Evolutionary conservation across 768 basidiomycete species (phyloP).

Genomic region (Mycena metata): DNA sequence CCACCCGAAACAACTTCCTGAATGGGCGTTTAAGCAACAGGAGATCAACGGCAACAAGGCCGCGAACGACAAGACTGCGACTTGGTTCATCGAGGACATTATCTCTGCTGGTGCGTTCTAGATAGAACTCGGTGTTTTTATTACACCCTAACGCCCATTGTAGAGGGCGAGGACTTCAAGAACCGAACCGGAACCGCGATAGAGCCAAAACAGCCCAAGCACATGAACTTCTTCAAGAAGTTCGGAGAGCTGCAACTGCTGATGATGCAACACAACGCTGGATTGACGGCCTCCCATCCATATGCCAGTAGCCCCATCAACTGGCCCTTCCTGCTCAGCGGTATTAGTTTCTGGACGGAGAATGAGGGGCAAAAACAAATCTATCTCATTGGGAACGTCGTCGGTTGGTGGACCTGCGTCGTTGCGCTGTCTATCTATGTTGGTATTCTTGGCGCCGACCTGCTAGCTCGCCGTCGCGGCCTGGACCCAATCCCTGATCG

Average conservation of each 20-base stretch:
- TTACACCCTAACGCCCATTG: conserved; percentile 26
- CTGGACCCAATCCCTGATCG: conserved; percentile 89
- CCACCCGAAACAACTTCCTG: conserved; percentile 85
- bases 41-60: conserved; percentile 99
- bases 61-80: conserved; percentile 80
- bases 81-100: conserved; percentile 92
- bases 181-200: conserved; percentile 63
- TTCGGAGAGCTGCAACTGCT: conserved; percentile 93
- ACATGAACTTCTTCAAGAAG: conserved; percentile 94
- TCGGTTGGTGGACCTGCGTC: conserved; percentile 96
- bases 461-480: conserved; percentile 87
- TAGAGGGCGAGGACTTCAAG: conserved; percentile 68
- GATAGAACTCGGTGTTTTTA: background rate
- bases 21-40: conserved; percentile 98
- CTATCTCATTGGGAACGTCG: conserved; percentile 94
- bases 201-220: conserved; percentile 78
- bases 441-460: conserved; percentile 91
- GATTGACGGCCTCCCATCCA: conserved; percentile 96
- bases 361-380: conserved; percentile 90
- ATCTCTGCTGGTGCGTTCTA: conserved; percentile 74
- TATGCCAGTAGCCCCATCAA: conserved; percentile 97
- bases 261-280: conserved; percentile 99
- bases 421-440: conserved; percentile 89
- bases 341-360: conserved; percentile 99
- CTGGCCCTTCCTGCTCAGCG: conserved; percentile 97